Conservation (phyloP, 176 grass and related monocot species). For the Thalia dealbata region DNA sequence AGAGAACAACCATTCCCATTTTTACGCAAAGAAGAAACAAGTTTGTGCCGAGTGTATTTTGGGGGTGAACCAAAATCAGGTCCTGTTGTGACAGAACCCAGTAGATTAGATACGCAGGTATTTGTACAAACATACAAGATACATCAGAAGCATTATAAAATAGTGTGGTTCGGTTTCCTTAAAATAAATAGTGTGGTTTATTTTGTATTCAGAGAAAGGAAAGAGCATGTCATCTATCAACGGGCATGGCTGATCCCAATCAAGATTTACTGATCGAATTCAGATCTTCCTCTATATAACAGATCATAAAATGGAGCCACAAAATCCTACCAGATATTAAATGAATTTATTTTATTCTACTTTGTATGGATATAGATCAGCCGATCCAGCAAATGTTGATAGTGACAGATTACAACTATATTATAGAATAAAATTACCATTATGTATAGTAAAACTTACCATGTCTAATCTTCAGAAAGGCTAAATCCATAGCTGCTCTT, state of each 20-base stretch:
- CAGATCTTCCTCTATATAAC: no score
- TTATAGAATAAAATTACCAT: background rate
- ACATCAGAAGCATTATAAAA: background rate
- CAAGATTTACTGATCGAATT: no score
- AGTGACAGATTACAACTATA: background rate
- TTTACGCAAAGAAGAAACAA: slow-evolving; percentile 56
- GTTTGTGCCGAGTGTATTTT: slow-evolving; percentile 34
- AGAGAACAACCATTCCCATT: slow-evolving; percentile 63
- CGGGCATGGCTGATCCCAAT: no score
- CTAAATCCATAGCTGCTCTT: slow-evolving; percentile 71
- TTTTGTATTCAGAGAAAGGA: no score
- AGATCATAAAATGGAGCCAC: no score
- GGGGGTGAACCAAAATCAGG: slow-evolving; percentile 83
- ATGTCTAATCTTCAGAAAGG: slow-evolving; percentile 70
- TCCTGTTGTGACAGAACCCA: slow-evolving; percentile 37
- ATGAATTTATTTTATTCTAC: no score
- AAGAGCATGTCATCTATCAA: background rate
- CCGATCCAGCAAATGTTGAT: background rate
- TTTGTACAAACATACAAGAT: background rate
- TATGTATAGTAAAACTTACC: slow-evolving; percentile 35
- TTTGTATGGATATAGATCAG: background rate
- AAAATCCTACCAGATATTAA: no score
- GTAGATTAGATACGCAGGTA: background rate
- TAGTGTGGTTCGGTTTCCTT: no score
- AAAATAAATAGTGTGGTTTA: no score